phyloP scores from a whole-genome alignment of 306 rosid species.

The Mucuna pruriens region DNA sequence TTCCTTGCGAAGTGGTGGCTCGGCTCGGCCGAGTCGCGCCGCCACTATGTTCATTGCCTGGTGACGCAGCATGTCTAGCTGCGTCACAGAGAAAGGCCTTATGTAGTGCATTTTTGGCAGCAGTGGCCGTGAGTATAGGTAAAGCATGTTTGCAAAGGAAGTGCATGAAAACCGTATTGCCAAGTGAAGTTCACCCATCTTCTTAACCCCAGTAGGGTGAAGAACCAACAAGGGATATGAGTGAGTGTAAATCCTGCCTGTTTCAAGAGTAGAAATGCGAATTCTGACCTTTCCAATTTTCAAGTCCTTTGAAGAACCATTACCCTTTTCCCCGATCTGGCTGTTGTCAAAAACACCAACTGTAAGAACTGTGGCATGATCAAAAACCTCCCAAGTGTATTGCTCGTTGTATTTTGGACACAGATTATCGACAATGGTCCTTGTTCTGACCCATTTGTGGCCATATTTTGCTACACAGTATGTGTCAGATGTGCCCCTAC shows the following conservation, averaged over 20 bases:
- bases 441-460: slow-evolving; percentile 54
- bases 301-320: slow-evolving; percentile 38
- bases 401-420: slow-evolving; percentile 56
- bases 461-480: slow-evolving; percentile 65
- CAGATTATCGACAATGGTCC: slow-evolving; percentile 51
- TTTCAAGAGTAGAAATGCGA: slow-evolving; percentile 52
- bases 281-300: slow-evolving; percentile 62
- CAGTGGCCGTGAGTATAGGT: slow-evolving; percentile 49
- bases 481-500: slow-evolving; percentile 53
- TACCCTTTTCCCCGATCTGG: slow-evolving; percentile 45
- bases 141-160: slow-evolving; percentile 51
- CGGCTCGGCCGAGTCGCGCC: slow-evolving; percentile 46
- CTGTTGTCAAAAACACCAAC: slow-evolving; percentile 57
- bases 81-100: slow-evolving; percentile 49
- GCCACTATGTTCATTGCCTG: slow-evolving; percentile 56
- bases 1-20: slow-evolving; percentile 56
- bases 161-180: slow-evolving; percentile 57
- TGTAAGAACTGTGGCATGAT: slow-evolving; percentile 54
- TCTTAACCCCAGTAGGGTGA: slow-evolving; percentile 53
- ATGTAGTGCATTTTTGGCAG: slow-evolving; percentile 54
- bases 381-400: slow-evolving; percentile 63
- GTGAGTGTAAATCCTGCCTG: slow-evolving; percentile 53
- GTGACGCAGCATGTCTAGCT: slow-evolving; percentile 52
- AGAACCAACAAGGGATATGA: slow-evolving; percentile 54
- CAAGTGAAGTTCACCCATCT: slow-evolving; percentile 55